Evolutionary conservation across 164 flowering plant genomes (phyloP).

Genomic region (Berberis vulgaris): DNA sequence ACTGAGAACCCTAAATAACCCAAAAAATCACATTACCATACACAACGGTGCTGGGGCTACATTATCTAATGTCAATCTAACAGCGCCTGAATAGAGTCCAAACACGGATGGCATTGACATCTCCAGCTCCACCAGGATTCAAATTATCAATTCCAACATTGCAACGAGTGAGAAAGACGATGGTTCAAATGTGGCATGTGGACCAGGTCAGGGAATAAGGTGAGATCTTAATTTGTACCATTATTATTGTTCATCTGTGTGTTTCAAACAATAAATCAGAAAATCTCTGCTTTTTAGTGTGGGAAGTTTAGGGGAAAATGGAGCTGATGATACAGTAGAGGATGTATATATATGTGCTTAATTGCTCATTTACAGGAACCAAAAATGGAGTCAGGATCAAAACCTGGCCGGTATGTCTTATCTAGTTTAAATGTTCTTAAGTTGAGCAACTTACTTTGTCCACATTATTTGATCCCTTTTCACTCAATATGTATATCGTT

Average conservation of each 20-base stretch:
- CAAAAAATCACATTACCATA: too few species aligned
- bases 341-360: slow-evolving; percentile 18
- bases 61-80: too few species aligned
- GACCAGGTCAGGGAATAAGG: slow-evolving; percentile 37
- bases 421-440: slow-evolving; percentile 22
- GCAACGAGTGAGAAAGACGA: slow-evolving; percentile 11
- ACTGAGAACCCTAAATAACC: too few species aligned
- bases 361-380: slow-evolving; percentile 37
- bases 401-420: too few species aligned
- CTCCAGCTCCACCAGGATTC: slow-evolving; percentile 5
- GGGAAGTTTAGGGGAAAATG: slow-evolving; percentile 50
- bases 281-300: slow-evolving; percentile 18
- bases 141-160: slow-evolving; percentile 13
- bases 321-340: slow-evolving; percentile 29
- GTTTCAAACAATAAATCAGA: neutral
- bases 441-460: neutral
- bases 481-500: neutral
- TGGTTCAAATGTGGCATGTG: slow-evolving; percentile 10
- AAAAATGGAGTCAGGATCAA: too few species aligned
- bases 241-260: neutral
- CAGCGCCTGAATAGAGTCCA: too few species aligned
- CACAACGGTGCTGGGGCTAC: too few species aligned
- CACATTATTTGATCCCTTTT: neutral
- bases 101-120: too few species aligned
- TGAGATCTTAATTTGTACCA: neutral